Evolutionary conservation across 1,284 basidiomycete genomes (phyloP), one percentile per base, ranked within the genome.

Genomic region (Moniliella sp.): DNA sequence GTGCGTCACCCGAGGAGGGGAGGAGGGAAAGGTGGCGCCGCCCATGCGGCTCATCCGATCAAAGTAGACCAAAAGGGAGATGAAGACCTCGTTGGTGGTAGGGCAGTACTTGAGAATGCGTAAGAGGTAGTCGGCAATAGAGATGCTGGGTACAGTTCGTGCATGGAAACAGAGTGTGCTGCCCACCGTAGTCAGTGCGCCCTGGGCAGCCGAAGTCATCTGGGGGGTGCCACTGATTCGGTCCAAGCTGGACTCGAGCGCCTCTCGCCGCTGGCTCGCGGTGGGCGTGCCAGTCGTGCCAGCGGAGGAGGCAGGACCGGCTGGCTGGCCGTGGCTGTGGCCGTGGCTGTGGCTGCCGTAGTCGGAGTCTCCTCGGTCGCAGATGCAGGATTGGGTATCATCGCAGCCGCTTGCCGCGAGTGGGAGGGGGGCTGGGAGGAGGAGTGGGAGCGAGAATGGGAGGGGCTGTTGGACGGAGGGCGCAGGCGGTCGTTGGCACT

Each of bases 21-120:
- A n/a, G n/a, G n/a, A n/a, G n/a, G n/a, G n/a, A n/a, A n/a, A n/a
- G n/a, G n/a, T n/a, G n/a, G n/a, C n/a, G n/a, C n/a, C n/a, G 70
- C 76, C 46, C 71, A 73, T 76, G 34, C 65, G 57, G 37, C 66
- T 68, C 68, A 71, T 71, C 31, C 88, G 72, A 62, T 97, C 88
- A 62, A 97, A 94, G 62, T 94, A 97, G 29, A 94, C 84, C 34
- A 94, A 68, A 27, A 97, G 67, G 25, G 79, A 75, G 5, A 94
- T 68, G 57, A 97, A 97, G 27, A 97, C 88, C 57, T 94, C 82
- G 65, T 94, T 97, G 27, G 86, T 88, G 2, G 86, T 86, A 1
- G 88, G 88, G 60, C 88, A 97, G 61, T 97, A 97, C 57, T 88
- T 93, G 62, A 93, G 73, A 42, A 97, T 97, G 25, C 88, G 75